Conservation (phyloP, 768 basidiomycete species). For the Lactarius deliciosus region DNA sequence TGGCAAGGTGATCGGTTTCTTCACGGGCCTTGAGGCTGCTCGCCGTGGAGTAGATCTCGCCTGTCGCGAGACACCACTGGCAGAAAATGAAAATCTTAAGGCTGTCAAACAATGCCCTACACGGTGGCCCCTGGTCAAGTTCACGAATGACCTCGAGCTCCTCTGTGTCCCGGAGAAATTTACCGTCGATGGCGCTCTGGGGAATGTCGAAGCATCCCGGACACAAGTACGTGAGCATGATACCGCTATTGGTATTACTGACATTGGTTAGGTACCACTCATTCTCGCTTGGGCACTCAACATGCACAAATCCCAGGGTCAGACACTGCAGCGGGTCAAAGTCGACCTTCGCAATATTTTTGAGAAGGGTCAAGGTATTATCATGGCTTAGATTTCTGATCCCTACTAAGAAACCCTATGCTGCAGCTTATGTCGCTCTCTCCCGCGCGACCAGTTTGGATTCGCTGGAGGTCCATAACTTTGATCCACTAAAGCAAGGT, state of each 20-base stretch:
- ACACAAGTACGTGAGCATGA: conserved; percentile 47
- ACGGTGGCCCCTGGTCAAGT: conserved; percentile 62
- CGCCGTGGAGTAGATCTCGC: conserved; percentile 22
- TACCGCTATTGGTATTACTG: conserved; percentile 1
- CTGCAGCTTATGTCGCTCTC: conserved; percentile 64
- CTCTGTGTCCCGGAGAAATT: conserved; percentile 60
- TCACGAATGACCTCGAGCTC: conserved; percentile 47
- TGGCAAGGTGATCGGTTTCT: conserved; percentile 53
- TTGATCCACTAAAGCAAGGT: conserved; percentile 56
- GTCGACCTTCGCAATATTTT: conserved; percentile 76
- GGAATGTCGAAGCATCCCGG: conserved; percentile 57
- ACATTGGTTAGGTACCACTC: conserved; percentile 45
- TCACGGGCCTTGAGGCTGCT: conserved; percentile 47
- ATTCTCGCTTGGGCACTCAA: conserved; percentile 86
- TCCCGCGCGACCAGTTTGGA: conserved; percentile 70
- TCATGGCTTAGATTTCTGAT: neutral
- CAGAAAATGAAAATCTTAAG: too few species aligned
- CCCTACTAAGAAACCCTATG: neutral
- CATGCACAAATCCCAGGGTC: conserved; percentile 89
- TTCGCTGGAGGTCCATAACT: conserved; percentile 64
- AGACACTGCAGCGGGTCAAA: conserved; percentile 81
- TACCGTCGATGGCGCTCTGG: conserved; percentile 59
- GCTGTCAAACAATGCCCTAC: conserved; percentile 4
- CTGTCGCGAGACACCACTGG: neutral
- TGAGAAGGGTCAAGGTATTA: conserved; percentile 73